Base-by-base conservation (phyloP, 306 rosid genomes). In the Chamaecrista fasciculata region DNA sequence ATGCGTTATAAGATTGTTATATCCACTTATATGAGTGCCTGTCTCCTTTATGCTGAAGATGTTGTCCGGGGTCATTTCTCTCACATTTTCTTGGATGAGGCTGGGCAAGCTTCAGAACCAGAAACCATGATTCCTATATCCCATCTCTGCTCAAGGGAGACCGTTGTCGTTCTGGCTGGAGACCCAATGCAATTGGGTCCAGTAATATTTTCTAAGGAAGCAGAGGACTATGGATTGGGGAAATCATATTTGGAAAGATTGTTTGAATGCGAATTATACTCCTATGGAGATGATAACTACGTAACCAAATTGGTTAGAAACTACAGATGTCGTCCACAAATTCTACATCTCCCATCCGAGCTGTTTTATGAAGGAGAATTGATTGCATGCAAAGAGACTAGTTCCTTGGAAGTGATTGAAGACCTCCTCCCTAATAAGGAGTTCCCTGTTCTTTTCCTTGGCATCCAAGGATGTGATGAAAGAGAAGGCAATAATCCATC, bases 101-200 rank as follows among this genome's bases (percentile, higher is more conserved):
- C 97, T 78, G 96, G 96, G 79, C 99, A 94, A 75, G 99, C 99
- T 72, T 94, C 99, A 11, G 96, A 94, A 82, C 95, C 97, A 50
- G 97, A 94, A 76, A 86, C 89, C 62, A 76, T 94, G 89, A 81
- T 91, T 65, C 90, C 99, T 12, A 57, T 94, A 57, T 81, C 97
- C 15, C 84, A 80, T 68, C 83, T 88, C 70, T 85, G 86, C 85
- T 60, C 34, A 28, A 76, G 61, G 82, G 76, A 74, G 2, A 91
- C 99, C 31, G 97, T 88, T 48, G 95, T 94, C 43, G 81, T 94
- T 84, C 88, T 94, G 56, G 99, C 99, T 72, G 99, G 99, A 62
- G 97, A 94, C 61, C 99, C 94, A 3, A 76, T 83, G 90, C 99
- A 94, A 63, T 84, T 94, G 76, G 99, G 99, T 69, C 99, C 99